Evolutionary conservation across 352 stramenopile genomes (phyloP).

Genomic region (Globisporangium spiculum): DNA sequence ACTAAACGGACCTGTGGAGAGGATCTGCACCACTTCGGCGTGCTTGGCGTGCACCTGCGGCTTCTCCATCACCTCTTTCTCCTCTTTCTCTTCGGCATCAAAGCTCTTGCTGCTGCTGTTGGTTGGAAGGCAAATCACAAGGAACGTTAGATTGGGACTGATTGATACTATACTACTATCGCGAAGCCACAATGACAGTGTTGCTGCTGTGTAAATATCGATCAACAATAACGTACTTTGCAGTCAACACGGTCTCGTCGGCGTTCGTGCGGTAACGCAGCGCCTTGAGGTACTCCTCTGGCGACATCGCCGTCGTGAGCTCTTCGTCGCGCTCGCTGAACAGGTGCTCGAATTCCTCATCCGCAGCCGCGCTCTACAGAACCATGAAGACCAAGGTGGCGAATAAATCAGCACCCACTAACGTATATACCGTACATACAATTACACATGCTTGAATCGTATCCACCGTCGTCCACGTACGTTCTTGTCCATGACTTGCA

Average conservation of each 20-base stretch:
- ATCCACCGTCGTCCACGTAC: conserved; percentile 28
- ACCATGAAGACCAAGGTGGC: not conserved
- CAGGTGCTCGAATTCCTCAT: conserved; percentile 79
- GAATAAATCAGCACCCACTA: not conserved
- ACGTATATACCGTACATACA: not conserved
- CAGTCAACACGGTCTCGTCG: conserved; percentile 22
- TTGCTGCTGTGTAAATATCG: conserved; percentile 1
- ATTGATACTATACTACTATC: not conserved
- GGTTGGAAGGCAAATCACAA: conserved; percentile 11
- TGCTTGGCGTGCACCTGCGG: conserved; percentile 32
- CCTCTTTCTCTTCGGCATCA: conserved; percentile 46
- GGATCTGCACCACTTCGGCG: conserved; percentile 24
- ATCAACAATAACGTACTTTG: conserved; percentile 20
- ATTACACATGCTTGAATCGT: not conserved
- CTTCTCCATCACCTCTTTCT: conserved; percentile 21
- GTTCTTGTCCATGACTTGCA: conserved; percentile 66
- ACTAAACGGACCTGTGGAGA: conserved; percentile 19
- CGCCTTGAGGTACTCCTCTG: conserved; percentile 69
- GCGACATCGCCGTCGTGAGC: conserved; percentile 62
- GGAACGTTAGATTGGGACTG: not conserved
- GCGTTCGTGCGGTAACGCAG: conserved; percentile 60
- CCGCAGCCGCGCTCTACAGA: conserved; percentile 25
- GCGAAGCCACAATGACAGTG: not conserved
- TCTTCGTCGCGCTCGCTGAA: conserved; percentile 83
- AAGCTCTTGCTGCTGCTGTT: conserved; percentile 11